Conservation (phyloP, 257 asterid species). For the Lantana camara region DNA sequence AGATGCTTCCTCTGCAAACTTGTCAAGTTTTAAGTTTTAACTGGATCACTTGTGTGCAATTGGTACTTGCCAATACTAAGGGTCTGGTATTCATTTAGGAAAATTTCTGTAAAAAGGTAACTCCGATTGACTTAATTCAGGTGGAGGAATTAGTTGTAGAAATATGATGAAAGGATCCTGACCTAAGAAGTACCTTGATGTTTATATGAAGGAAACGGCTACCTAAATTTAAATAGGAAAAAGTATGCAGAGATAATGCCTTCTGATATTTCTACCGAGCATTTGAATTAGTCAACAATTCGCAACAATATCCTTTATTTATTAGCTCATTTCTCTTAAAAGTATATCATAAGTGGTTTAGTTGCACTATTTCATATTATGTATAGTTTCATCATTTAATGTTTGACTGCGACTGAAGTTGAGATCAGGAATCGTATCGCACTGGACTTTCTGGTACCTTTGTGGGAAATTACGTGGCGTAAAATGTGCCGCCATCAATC, state of each 20-base stretch:
- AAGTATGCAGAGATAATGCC: slow-evolving; percentile 21
- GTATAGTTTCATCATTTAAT: slow-evolving; percentile 36
- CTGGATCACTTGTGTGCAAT: not conserved
- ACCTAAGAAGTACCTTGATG: slow-evolving; percentile 9
- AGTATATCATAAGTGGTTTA: slow-evolving; percentile 30
- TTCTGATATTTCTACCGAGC: slow-evolving; percentile 18
- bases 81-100: not conserved
- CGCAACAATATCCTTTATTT: slow-evolving; percentile 14
- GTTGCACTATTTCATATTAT: slow-evolving; percentile 33
- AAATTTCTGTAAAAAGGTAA: not conserved
- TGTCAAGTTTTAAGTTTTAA: not conserved
- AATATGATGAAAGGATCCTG: not conserved
- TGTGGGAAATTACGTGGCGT: slow-evolving; percentile 48
- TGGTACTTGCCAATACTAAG: not conserved
- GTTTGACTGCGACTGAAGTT: slow-evolving; percentile 39
- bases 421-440: slow-evolving; percentile 26
- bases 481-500: slow-evolving; percentile 31
- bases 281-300: slow-evolving; percentile 26
- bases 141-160: not conserved
- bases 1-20: not conserved
- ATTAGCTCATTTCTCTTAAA: slow-evolving; percentile 27
- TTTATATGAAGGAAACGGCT: slow-evolving; percentile 17
- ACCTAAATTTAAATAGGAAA: slow-evolving; percentile 2
- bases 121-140: not conserved
- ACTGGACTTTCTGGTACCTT: slow-evolving; percentile 37